These are phyloP conservation scores for Penicillium crustosum DNA, from an alignment of 2,329 filamentous ascomycete genomes.

Conservation along the genomic window DNA sequence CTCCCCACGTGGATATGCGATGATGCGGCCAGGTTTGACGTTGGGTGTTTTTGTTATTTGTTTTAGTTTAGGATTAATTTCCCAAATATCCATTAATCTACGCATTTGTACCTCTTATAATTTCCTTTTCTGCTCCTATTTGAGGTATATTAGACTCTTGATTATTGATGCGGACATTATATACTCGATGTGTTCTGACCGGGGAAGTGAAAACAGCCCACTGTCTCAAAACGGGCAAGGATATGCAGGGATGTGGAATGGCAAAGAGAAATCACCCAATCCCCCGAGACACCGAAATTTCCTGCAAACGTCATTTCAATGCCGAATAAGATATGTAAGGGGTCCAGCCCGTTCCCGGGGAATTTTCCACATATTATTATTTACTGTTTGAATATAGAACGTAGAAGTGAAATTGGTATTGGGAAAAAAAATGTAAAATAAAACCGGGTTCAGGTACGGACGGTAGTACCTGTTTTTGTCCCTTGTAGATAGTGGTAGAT, in stretches of 20 bases:
- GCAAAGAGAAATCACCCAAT: background rate
- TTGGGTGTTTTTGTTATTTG: background rate
- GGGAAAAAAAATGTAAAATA: slow-evolving; percentile 6
- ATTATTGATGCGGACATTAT: background rate
- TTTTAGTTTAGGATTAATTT: background rate
- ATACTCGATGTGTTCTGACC: background rate
- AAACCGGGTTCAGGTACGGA: background rate
- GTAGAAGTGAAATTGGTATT: slow-evolving; percentile 13
- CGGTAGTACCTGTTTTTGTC: background rate
- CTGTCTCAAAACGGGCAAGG: background rate
- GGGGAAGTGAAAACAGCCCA: background rate
- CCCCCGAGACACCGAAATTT: background rate
- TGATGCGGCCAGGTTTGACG: slow-evolving; percentile 12
- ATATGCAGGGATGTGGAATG: background rate
- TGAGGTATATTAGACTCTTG: background rate
- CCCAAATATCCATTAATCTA: background rate
- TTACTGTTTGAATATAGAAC: slow-evolving; percentile 1
- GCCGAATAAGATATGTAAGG: background rate
- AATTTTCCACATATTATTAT: background rate
- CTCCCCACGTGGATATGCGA: slow-evolving; percentile 1
- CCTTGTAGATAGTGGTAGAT: slow-evolving; percentile 1
- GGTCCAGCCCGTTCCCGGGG: background rate
- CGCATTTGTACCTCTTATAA: background rate
- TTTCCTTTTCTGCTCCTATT: background rate
- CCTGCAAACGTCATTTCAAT: background rate